These are phyloP conservation scores for Fusarium marasasianum DNA, from an alignment of 2,329 filamentous ascomycete species.

Conservation along the genomic window DNA sequence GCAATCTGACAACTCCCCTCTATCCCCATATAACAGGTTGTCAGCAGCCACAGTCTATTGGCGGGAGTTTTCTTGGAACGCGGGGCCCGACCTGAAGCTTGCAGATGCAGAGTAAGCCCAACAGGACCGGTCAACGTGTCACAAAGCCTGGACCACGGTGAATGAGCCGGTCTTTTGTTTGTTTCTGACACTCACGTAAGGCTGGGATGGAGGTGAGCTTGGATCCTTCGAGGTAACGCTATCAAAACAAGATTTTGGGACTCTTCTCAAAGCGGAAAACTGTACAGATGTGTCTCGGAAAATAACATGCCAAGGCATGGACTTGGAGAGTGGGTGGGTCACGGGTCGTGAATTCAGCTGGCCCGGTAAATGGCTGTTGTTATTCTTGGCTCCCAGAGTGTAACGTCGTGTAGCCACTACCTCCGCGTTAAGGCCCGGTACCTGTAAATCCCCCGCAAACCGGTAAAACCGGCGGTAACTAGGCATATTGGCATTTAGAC, in stretches of 20 bases:
- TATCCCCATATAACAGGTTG: neutral
- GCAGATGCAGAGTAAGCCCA: conserved; percentile 8
- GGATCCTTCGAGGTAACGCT: neutral
- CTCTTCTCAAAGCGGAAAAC: neutral
- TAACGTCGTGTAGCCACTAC: neutral
- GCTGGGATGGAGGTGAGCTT: neutral
- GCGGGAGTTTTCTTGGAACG: neutral
- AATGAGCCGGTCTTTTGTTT: neutral
- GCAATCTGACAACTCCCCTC: neutral
- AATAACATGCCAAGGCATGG: neutral
- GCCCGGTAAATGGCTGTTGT: neutral
- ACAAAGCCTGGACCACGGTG: neutral
- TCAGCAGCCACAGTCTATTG: neutral
- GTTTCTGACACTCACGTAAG: conserved; percentile 1
- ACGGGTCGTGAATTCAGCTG: neutral
- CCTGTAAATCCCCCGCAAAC: conserved; percentile 11
- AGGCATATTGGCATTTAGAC: neutral
- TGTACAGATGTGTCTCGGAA: neutral
- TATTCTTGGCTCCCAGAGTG: neutral
- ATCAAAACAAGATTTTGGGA: neutral
- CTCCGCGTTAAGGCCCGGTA: neutral
- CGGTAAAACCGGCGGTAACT: neutral
- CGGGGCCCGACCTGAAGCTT: conserved; percentile 4
- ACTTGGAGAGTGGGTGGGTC: neutral
- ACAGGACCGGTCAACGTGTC: conserved; percentile 12